Evolutionary conservation across 73 alveolate genomes (phyloP).

Genomic region (Effrenium voratum): DNA sequence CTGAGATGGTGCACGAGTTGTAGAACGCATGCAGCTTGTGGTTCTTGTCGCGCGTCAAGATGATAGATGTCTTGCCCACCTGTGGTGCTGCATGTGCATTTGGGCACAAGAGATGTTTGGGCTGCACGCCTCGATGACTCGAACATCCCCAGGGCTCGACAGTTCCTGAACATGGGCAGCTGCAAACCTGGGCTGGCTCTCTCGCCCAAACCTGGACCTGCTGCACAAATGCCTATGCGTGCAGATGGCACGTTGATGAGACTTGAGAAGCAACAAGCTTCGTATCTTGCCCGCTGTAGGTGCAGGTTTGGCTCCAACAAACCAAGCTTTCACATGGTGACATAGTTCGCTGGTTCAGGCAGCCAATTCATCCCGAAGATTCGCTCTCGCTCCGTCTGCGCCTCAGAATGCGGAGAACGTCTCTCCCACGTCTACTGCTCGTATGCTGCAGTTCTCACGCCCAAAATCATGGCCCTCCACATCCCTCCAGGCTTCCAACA

Average conservation of each 20-base stretch:
- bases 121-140: conserved; percentile 61
- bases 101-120: background rate
- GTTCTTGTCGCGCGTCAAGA: conserved; percentile 78
- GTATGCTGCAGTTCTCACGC: background rate
- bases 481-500: background rate
- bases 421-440: background rate
- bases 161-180: conserved; percentile 92
- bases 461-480: background rate
- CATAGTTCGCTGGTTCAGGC: background rate
- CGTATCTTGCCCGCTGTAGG: too few relatives aligned
- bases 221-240: too few relatives aligned
- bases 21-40: conserved; percentile 88
- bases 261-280: too few relatives aligned
- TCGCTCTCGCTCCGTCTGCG: conserved; percentile 87
- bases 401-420: background rate
- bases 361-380: conserved; percentile 89
- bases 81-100: background rate
- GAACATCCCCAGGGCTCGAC: conserved; percentile 82
- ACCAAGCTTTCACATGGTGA: too few relatives aligned
- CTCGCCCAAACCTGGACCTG: too few relatives aligned
- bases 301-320: too few relatives aligned
- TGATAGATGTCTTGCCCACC: conserved; percentile 80
- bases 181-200: conserved; percentile 75
- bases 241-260: too few relatives aligned
- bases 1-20: conserved; percentile 77